Conservation (phyloP, 1,284 basidiomycete genomes). For the Cryptococcus amylolentus region DNA sequence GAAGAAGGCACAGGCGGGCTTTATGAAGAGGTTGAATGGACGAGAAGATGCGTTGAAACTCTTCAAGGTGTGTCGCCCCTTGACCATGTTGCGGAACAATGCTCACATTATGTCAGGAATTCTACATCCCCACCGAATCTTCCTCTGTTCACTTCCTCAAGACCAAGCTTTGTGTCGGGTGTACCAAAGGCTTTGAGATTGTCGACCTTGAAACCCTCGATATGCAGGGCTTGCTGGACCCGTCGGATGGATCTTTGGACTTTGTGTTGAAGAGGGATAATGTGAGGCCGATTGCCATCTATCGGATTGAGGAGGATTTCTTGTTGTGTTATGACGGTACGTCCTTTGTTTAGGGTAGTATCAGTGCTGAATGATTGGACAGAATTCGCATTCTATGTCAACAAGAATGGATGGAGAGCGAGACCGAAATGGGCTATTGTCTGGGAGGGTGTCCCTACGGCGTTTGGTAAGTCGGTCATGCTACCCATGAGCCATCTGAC, state of each 20-base stretch:
- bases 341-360: conserved; percentile 27
- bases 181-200: conserved; percentile 98
- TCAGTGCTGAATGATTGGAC: conserved; percentile 3
- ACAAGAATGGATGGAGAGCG: conserved; percentile 91
- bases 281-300: conserved; percentile 92
- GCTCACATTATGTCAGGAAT: conserved; percentile 63
- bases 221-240: conserved; percentile 93
- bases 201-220: conserved; percentile 96
- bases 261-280: conserved; percentile 89
- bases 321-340: conserved; percentile 94
- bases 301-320: conserved; percentile 95
- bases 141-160: conserved; percentile 96
- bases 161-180: conserved; percentile 95
- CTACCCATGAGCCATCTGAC: neutral
- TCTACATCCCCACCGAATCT: conserved; percentile 97
- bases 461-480: conserved; percentile 64
- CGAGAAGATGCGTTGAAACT: conserved; percentile 91
- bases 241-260: conserved; percentile 83
- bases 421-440: conserved; percentile 88
- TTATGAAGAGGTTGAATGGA: conserved; percentile 81
- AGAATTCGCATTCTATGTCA: conserved; percentile 99
- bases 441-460: conserved; percentile 93
- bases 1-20: conserved; percentile 75
- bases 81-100: neutral
- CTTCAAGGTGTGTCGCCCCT: conserved; percentile 67